phyloP scores from a whole-genome alignment of 176 grass and related monocot genomes.

The Oryza glaberrima region DNA sequence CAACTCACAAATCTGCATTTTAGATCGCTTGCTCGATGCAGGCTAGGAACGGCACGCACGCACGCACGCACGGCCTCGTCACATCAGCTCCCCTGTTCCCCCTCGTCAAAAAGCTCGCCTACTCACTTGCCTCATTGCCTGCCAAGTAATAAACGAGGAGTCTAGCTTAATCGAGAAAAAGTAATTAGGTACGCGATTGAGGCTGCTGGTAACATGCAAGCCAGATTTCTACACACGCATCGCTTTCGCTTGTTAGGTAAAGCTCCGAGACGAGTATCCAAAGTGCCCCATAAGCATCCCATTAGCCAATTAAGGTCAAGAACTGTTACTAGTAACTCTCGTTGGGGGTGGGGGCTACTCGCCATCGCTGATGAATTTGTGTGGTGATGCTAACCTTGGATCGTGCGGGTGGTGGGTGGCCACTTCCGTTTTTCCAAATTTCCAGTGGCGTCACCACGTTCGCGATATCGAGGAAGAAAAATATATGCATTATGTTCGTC shows the following conservation, averaged over 20 bases:
- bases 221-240: not conserved
- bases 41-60: not conserved
- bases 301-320: constrained; percentile 5
- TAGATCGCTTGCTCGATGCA: not conserved
- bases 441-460: not conserved
- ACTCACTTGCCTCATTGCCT: not conserved
- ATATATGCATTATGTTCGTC: not conserved
- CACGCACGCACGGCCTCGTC: constrained; percentile 7
- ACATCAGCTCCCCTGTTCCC: not conserved
- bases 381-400: not conserved
- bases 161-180: not conserved
- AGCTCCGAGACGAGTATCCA: not conserved
- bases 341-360: not conserved
- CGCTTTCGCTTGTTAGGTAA: constrained; percentile 32
- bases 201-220: not conserved
- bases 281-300: constrained; percentile 6
- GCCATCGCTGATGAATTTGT: not conserved
- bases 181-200: not conserved
- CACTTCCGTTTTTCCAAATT: not conserved
- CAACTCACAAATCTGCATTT: not conserved
- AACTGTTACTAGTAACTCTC: not conserved
- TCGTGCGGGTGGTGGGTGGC: not conserved
- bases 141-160: not conserved
- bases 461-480: not conserved
- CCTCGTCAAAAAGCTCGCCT: constrained; percentile 38